phyloP scores from a whole-genome alignment of 345 rosid genomes.

The Citrus medica region DNA sequence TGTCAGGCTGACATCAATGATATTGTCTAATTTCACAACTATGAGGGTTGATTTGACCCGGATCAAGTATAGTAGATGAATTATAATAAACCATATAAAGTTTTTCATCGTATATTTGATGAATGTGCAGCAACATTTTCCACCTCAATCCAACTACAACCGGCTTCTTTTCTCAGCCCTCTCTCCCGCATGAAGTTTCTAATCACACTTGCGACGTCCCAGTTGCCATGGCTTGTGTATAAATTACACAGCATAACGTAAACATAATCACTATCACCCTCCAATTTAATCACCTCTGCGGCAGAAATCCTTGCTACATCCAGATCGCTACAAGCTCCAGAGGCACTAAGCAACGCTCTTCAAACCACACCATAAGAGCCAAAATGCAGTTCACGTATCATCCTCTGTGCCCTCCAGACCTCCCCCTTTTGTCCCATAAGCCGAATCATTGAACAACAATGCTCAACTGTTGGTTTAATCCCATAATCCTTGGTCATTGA shows the following conservation, averaged over 20 bases:
- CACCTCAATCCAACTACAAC: slow-evolving; percentile 66
- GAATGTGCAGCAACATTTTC: slow-evolving; percentile 9
- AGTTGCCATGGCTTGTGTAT: slow-evolving; percentile 50
- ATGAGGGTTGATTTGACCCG: not conserved
- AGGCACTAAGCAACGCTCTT: slow-evolving; percentile 74
- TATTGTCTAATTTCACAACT: not conserved
- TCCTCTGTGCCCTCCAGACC: slow-evolving; percentile 31
- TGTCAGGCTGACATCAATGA: not conserved
- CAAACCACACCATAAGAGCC: slow-evolving; percentile 44
- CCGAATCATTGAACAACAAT: slow-evolving; percentile 66
- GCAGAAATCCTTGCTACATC: slow-evolving; percentile 46
- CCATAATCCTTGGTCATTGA: slow-evolving; percentile 59
- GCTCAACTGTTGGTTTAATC: slow-evolving; percentile 60
- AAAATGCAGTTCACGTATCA: slow-evolving; percentile 49
- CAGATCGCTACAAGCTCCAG: slow-evolving; percentile 44
- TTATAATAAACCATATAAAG: not conserved
- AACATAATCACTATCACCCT: slow-evolving; percentile 56
- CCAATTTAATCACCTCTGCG: slow-evolving; percentile 43
- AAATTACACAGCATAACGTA: slow-evolving; percentile 65
- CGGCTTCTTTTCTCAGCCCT: slow-evolving; percentile 58
- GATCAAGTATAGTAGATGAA: not conserved
- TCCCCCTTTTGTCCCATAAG: slow-evolving; percentile 61
- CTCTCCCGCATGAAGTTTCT: slow-evolving; percentile 62
- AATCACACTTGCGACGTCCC: slow-evolving; percentile 48
- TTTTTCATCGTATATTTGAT: not conserved